These are phyloP conservation scores for Boletellus sp. DNA, from an alignment of 1,284 basidiomycete species.

Conservation along the genomic window DNA sequence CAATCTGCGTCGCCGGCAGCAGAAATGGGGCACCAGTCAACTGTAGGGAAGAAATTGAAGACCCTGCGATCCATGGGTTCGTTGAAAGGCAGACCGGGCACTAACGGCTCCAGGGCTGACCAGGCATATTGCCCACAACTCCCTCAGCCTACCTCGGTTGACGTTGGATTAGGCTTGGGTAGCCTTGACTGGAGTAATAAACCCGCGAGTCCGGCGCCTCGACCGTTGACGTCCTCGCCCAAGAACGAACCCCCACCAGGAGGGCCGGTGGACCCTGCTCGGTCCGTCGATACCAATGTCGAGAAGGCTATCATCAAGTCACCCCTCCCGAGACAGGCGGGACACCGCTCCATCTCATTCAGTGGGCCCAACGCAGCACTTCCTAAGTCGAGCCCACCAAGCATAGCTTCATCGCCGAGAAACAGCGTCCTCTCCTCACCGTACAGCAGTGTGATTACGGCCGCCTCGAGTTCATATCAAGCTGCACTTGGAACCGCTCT, in stretches of 20 bases:
- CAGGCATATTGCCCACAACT: slow-evolving; percentile 45
- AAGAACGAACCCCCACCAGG: slow-evolving; percentile 19
- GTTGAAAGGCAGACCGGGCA: slow-evolving; percentile 49
- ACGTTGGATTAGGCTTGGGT: slow-evolving; percentile 58
- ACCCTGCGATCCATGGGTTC: slow-evolving; percentile 77
- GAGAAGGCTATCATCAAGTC: slow-evolving; percentile 24
- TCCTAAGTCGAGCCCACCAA: slow-evolving; percentile 40
- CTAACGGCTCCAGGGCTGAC: slow-evolving; percentile 29
- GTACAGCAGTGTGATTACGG: slow-evolving; percentile 33
- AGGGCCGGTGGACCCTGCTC: slow-evolving; percentile 15
- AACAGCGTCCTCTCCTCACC: slow-evolving; percentile 42
- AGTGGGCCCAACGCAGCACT: slow-evolving; percentile 32
- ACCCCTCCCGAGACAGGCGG: slow-evolving; percentile 32
- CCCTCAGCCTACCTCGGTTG: slow-evolving; percentile 49
- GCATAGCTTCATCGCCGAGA: slow-evolving; percentile 48
- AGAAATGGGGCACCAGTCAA: slow-evolving; percentile 36
- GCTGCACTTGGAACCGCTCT: slow-evolving; percentile 79
- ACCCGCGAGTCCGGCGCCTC: slow-evolving; percentile 23
- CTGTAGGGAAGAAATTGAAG: slow-evolving; percentile 56
- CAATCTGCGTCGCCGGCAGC: slow-evolving; percentile 40
- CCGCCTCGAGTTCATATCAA: slow-evolving; percentile 49
- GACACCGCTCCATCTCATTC: slow-evolving; percentile 67
- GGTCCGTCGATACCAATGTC: slow-evolving; percentile 16
- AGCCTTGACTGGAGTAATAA: slow-evolving; percentile 50
- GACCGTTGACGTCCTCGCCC: slow-evolving; percentile 20